Base-by-base conservation (phyloP, 345 rosid species). In the Linum trigynum region DNA sequence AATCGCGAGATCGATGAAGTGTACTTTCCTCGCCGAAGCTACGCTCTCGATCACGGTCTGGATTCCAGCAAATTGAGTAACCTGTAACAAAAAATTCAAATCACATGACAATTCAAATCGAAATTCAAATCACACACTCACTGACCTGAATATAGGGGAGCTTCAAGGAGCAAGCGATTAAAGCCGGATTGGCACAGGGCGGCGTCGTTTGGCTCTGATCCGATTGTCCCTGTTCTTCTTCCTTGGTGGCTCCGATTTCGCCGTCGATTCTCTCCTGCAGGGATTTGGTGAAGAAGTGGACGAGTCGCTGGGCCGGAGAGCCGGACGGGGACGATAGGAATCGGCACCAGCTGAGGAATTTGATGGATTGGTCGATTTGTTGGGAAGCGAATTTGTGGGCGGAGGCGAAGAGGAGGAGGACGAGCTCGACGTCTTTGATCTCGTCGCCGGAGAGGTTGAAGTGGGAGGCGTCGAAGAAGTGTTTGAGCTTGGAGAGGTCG, bases 391-490 rank as follows among this genome's bases (percentile, higher is more conserved):
- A 17, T 12, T 57, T 57, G 37, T 57, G 61, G 23, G 38, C 3
- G 8, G 61, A 7, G 23, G 61, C 61, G 36, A 57, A 37, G 5
- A 57, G 61, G 38, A 57, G 61, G 10, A 57, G 61, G 12, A 57
- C 32, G 2, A 57, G 61, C 61, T 57, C 61, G 61, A 57, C 61
- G 35, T 57, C 61, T 37, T 57, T 57, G 61, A 57, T 57, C 38
- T 57, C 61, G 4, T 57, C 61, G 38, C 38, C 61, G 61, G 61
- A 37, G 36, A 57, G 38, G 32, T 37, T 37, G 37, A 57, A 57
- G 4, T 57, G 61, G 12, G 38, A 32, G 10, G 61, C 61, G 38
- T 57, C 61, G 61, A 57, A 57, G 61, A 57, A 57, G 23, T 23
- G 61, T 17, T 37, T 16, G 23, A 57, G 36, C 61, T 7, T 57